Evolutionary conservation across 2,329 filamentous ascomycete genomes (phyloP).

Genomic region (Aspergillus novoparasiticus): DNA sequence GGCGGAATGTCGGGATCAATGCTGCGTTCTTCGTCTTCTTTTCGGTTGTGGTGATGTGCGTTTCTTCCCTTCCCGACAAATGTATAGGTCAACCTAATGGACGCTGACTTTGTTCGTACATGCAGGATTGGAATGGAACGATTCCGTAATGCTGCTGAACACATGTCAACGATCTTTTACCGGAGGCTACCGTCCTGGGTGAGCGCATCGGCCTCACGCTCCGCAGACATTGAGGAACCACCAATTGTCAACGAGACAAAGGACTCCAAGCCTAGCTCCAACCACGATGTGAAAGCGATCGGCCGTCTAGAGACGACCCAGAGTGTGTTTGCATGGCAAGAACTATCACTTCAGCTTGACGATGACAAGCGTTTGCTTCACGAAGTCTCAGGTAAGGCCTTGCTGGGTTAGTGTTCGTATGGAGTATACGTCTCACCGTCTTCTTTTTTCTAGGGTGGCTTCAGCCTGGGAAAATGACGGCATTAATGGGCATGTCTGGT

Average conservation of each 20-base stretch:
- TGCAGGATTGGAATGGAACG: constrained; percentile 10
- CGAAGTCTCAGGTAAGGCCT: background rate
- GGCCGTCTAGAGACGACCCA: background rate
- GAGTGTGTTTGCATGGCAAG: background rate
- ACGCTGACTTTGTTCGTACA: background rate
- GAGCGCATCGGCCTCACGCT: background rate
- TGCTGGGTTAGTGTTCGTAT: background rate
- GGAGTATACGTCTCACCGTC: constrained; percentile 6
- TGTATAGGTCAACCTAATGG: background rate
- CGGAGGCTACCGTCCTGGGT: background rate
- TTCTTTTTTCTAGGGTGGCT: background rate
- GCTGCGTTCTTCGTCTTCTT: constrained; percentile 7
- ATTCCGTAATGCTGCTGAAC: constrained; percentile 2
- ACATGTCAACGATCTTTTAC: constrained; percentile 9
- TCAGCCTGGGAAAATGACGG: constrained; percentile 45
- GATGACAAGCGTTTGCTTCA: background rate
- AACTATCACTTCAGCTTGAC: background rate
- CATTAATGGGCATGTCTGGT: constrained; percentile 53
- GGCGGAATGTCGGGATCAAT: constrained; percentile 12
- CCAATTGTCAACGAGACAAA: background rate
- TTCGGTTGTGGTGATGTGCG: background rate
- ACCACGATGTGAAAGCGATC: background rate
- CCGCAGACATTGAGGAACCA: background rate
- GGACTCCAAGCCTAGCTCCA: background rate
- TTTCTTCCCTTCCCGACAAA: background rate